Conservation (phyloP, 352 stramenopile genomes). For the Phytophthora megakarya region DNA sequence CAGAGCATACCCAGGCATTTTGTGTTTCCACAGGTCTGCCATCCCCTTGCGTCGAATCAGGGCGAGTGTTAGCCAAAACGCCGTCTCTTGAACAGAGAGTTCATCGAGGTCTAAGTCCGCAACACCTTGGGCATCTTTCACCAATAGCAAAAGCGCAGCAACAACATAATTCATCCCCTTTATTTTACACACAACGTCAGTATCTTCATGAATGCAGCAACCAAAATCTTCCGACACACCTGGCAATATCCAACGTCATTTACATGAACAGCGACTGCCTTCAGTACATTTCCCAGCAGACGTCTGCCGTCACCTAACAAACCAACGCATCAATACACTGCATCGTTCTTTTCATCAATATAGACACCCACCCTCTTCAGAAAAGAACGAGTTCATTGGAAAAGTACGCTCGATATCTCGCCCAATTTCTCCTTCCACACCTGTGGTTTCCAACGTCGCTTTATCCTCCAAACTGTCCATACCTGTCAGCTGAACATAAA, state of each 20-base stretch:
- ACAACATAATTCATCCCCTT: constrained; percentile 90
- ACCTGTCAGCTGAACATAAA: constrained; percentile 55
- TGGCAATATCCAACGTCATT: constrained; percentile 81
- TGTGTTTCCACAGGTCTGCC: constrained; percentile 70
- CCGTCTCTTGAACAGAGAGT: constrained; percentile 48
- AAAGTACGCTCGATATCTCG: constrained; percentile 82
- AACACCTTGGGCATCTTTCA: constrained; percentile 31
- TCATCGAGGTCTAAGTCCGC: constrained; percentile 11
- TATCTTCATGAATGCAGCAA: not conserved
- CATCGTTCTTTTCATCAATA: not conserved
- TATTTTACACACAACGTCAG: constrained; percentile 4
- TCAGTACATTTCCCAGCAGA: constrained; percentile 76
- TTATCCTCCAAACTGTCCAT: constrained; percentile 43
- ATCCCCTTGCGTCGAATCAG: constrained; percentile 63
- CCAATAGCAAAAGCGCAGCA: constrained; percentile 56
- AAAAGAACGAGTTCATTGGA: constrained; percentile 58
- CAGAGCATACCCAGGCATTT: constrained; percentile 63
- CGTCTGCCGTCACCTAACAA: constrained; percentile 51
- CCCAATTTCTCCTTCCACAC: constrained; percentile 79
- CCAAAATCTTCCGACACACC: constrained; percentile 27
- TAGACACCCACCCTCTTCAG: constrained; percentile 27
- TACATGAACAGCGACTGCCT: constrained; percentile 54
- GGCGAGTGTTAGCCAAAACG: constrained; percentile 66
- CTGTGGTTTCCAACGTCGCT: constrained; percentile 48
- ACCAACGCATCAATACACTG: constrained; percentile 8